Evolutionary conservation across 2,329 filamentous ascomycete species (phyloP), one percentile per base, ranked within the genome.

Genomic region (Xylaria digitata): DNA sequence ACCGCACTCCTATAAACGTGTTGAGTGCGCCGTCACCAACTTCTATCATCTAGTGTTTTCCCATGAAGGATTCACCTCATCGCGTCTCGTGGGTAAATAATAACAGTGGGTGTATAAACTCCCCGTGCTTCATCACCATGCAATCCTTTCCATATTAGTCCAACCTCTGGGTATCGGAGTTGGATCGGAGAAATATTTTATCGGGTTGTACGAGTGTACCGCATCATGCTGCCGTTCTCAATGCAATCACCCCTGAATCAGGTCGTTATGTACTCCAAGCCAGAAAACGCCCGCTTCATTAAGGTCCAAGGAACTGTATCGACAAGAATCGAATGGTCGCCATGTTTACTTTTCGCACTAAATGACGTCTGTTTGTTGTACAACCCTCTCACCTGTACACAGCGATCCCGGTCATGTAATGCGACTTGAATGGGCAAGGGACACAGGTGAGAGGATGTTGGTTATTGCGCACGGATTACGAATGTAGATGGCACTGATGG

Each of bases 221-320:
- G 40, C 66, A 42, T 53, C 50, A 61, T 69, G 61, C 64, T 63
- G 23, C 23, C 55, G 42, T 62, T 59, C 62, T 58, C 46, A 66
- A 70, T 64, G 61, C 63, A 54, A 69, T 46, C 54, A 52, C 42
- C 65, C 61, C 60, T 65, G 52, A 67, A 69, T 54, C 61, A 56
- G 62, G 53, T 63, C 34, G 62, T 61, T 56, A 65, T 61, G 53
- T 68, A 68, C 46, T 71, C 68, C 63, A 70, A 71, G 43, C 63
- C 70, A 61, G 65, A 67, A 55, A 71, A 71, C 68, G 67, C 67
- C 70, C 55, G 70, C 60, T 68, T 68, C 59, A 54, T 59, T 54
- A 71, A 70, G 61, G 8, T 60, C 57, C 68, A 70, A 71, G 58
- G 61, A 60, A 68, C 54, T 53, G 56, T 70, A 66, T 70, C 60